phyloP scores from a whole-genome alignment of 495 filamentous ascomycete genomes.

The Terfezia boudieri region DNA sequence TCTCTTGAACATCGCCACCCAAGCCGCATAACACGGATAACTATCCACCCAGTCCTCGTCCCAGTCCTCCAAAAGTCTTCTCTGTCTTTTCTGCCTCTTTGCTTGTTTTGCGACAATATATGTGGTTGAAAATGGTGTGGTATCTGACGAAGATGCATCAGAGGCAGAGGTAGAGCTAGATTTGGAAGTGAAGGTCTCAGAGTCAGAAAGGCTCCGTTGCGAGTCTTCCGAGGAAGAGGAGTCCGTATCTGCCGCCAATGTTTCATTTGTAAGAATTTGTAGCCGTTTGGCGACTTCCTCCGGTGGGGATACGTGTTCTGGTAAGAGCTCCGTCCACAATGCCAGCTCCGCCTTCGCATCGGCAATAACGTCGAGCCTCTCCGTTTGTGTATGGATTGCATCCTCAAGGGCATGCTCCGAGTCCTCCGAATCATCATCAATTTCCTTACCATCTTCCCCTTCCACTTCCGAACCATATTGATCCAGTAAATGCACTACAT shows the following conservation, averaged over 20 bases:
- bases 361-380: slow-evolving; percentile 4
- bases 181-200: no score
- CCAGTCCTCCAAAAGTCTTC: slow-evolving; percentile 2
- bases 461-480: not conserved
- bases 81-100: not conserved
- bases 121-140: not conserved
- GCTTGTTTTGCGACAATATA: not conserved
- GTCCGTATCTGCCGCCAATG: no score
- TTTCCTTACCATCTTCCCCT: not conserved
- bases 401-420: slow-evolving; percentile 1
- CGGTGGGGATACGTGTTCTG: not conserved
- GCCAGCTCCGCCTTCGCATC: slow-evolving; percentile 6
- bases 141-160: not conserved
- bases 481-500: not conserved
- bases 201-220: not conserved
- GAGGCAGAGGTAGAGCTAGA: not conserved
- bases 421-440: slow-evolving; percentile 1
- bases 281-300: no score
- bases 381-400: slow-evolving; percentile 2
- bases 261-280: slow-evolving; percentile 4
- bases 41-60: slow-evolving; percentile 10
- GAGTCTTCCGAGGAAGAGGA: not conserved
- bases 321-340: slow-evolving; percentile 4
- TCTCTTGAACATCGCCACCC: slow-evolving; percentile 3
- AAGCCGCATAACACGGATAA: slow-evolving; percentile 10